A percentile compares a stretch with the other conserved stretches of the same genome.
phyloP scores from a whole-genome alignment of 2,329 filamentous ascomycete species.

The Cylindrodendrum hubeiense region DNA sequence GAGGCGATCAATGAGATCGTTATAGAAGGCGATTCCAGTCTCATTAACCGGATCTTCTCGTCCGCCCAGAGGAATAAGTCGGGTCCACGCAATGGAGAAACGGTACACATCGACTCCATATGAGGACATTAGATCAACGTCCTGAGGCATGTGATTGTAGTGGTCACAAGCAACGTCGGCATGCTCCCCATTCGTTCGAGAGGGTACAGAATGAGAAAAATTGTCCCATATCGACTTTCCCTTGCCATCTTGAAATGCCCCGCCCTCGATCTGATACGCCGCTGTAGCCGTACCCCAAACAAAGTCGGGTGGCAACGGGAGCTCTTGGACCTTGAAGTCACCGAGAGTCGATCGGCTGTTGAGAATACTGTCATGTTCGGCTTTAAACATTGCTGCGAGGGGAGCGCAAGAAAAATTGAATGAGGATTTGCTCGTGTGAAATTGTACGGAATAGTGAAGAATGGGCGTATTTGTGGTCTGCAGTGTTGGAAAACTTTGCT shows the following conservation, averaged over 20 bases:
- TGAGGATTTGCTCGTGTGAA: too few relatives aligned
- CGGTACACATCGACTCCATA: slow-evolving; percentile 69
- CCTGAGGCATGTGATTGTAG: slow-evolving; percentile 55
- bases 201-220: slow-evolving; percentile 48
- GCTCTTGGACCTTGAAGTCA: too few relatives aligned
- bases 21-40: slow-evolving; percentile 68
- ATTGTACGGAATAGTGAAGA: too few relatives aligned
- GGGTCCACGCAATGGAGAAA: slow-evolving; percentile 73
- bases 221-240: slow-evolving; percentile 52
- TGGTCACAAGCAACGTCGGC: slow-evolving; percentile 57
- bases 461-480: too few relatives aligned
- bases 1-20: slow-evolving; percentile 62
- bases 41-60: slow-evolving; percentile 71
- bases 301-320: slow-evolving; percentile 46
- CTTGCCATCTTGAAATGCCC: slow-evolving; percentile 47
- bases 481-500: too few relatives aligned
- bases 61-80: slow-evolving; percentile 72
- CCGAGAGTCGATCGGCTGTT: too few relatives aligned
- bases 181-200: slow-evolving; percentile 47
- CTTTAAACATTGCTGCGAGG: too few relatives aligned
- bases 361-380: too few relatives aligned
- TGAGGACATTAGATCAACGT: slow-evolving; percentile 68
- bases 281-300: slow-evolving; percentile 52
- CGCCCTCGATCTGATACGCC: slow-evolving; percentile 52
- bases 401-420: too few relatives aligned